These are phyloP conservation scores for Diplocarpon rosae DNA, from an alignment of 2,329 filamentous ascomycete genomes.

Conservation along the genomic window DNA sequence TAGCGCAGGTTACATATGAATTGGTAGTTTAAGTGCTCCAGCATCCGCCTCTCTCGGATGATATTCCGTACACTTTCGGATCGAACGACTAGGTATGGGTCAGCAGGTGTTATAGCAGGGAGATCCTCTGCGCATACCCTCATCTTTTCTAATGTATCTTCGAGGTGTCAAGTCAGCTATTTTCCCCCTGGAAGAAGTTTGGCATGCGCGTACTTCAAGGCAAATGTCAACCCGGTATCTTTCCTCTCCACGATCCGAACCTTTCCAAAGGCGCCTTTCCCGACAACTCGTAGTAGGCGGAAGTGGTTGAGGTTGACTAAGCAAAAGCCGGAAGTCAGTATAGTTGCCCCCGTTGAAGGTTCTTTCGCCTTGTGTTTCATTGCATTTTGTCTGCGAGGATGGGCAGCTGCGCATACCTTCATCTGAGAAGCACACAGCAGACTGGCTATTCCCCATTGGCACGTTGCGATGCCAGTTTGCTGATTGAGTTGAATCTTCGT, in stretches of 20 bases:
- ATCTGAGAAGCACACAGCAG: constrained; percentile 82
- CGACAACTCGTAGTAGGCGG: constrained; percentile 85
- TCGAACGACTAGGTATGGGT: constrained; percentile 61
- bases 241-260: constrained; percentile 97
- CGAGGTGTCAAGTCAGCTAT: constrained; percentile 2
- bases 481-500: constrained; percentile 6
- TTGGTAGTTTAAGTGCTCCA: constrained; percentile 94
- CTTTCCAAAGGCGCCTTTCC: constrained; percentile 96
- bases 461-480: constrained; percentile 5
- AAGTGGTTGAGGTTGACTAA: constrained; percentile 96
- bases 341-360: not conserved
- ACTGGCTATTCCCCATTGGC: constrained; percentile 85
- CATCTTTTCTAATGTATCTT: constrained; percentile 11
- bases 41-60: constrained; percentile 92
- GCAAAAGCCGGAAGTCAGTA: constrained; percentile 17
- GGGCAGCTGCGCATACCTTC: constrained; percentile 54
- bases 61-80: constrained; percentile 98
- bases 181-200: not conserved
- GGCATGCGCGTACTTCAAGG: constrained; percentile 94
- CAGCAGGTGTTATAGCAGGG: constrained; percentile 10
- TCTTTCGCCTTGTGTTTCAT: not conserved
- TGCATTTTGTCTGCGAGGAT: not conserved
- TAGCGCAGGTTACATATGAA: constrained; percentile 98
- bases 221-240: constrained; percentile 87
- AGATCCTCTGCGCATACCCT: constrained; percentile 3